These are phyloP conservation scores for Microglena sp. DNA, from an alignment of 139 green algal genomes.

Conservation along the genomic window DNA sequence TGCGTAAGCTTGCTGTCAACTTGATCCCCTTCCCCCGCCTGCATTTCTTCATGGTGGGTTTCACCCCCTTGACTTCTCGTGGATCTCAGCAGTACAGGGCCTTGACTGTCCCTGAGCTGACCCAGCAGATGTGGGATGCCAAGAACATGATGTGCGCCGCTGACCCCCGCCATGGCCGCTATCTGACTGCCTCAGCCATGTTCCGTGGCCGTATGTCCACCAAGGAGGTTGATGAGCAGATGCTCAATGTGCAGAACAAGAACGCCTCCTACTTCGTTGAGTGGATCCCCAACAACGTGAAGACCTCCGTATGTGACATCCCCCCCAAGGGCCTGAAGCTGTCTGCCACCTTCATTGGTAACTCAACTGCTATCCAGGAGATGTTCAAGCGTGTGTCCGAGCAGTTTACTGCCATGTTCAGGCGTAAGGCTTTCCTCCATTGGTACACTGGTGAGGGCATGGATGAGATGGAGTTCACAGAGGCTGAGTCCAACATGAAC, in stretches of 20 bases:
- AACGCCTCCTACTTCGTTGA: constrained; percentile 96
- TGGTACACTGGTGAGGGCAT: constrained; percentile 98
- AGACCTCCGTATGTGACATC: constrained; percentile 93
- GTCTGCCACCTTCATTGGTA: constrained; percentile 91
- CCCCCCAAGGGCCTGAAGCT: constrained; percentile 95
- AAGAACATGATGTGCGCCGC: constrained; percentile 99
- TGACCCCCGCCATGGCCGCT: constrained; percentile 93
- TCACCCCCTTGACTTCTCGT: constrained; percentile 96
- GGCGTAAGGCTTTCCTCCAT: constrained; percentile 98
- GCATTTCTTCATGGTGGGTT: constrained; percentile 99
- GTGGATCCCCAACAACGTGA: constrained; percentile 99
- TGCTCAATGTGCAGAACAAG: constrained; percentile 98
- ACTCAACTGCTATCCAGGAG: constrained; percentile 91
- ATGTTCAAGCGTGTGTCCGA: constrained; percentile 77
- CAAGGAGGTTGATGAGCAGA: constrained; percentile 90
- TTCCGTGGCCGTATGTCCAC: constrained; percentile 81
- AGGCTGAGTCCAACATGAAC: constrained; percentile 98
- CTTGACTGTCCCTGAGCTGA: constrained; percentile 96
- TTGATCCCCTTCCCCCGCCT: constrained; percentile 98
- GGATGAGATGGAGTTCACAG: constrained; percentile 99
- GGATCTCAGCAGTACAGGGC: constrained; percentile 94
- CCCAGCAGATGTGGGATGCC: constrained; percentile 99
- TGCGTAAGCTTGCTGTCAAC: constrained; percentile 99
- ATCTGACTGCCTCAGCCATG: constrained; percentile 70
- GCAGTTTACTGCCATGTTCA: constrained; percentile 99